Conservation (phyloP, 2,329 filamentous ascomycete species). For the Diaporthe sp. region DNA sequence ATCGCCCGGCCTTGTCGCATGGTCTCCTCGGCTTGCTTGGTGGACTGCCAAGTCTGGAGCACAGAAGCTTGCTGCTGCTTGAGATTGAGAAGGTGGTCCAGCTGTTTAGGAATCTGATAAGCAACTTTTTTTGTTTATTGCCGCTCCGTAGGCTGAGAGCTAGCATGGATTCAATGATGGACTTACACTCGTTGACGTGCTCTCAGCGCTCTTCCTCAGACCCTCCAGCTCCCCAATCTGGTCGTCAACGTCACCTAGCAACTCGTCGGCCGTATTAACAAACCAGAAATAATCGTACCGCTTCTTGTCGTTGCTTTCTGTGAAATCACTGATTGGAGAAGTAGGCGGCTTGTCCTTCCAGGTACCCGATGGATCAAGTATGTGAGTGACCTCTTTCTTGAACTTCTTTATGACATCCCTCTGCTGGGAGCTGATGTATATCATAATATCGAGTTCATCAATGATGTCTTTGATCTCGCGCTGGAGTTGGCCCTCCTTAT, state of each 20-base stretch:
- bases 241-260: neutral
- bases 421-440: conserved; percentile 55
- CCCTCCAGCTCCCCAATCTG: conserved; percentile 3
- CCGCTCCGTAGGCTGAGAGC: no score
- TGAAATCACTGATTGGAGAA: no score
- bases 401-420: conserved; percentile 49
- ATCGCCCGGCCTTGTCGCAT: conserved; percentile 50
- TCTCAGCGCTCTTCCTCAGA: conserved; percentile 16
- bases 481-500: conserved; percentile 57
- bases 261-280: neutral
- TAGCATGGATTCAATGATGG: no score
- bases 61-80: conserved; percentile 53
- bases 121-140: accelerated
- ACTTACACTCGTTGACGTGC: conserved; percentile 21
- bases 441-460: conserved; percentile 63
- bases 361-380: conserved; percentile 42
- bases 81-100: conserved; percentile 47
- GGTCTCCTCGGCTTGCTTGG: conserved; percentile 47
- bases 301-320: no score
- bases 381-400: conserved; percentile 42
- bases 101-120: neutral
- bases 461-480: conserved; percentile 62
- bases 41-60: conserved; percentile 49
- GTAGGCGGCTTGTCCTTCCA: conserved; percentile 39
- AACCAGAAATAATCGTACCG: conserved; percentile 24